A percentile compares a stretch with the other conserved stretches of the same genome.
These are phyloP conservation scores for Lathyrus tuberosus DNA, from an alignment of 306 rosid species.

Conservation along the genomic window DNA sequence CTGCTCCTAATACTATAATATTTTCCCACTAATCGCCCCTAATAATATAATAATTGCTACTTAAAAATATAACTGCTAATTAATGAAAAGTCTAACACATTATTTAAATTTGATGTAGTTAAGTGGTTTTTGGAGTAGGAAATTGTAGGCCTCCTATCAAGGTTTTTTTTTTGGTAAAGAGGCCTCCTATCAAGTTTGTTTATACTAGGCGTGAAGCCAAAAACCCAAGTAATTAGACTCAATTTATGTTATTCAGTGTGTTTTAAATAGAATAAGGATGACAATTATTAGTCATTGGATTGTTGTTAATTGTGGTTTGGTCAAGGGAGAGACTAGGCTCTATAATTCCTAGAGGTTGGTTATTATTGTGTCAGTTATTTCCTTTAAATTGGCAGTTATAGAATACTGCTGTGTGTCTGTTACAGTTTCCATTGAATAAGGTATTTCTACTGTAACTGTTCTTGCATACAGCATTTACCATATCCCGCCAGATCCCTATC, in stretches of 20 bases:
- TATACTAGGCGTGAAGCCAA: neutral
- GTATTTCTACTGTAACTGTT: neutral
- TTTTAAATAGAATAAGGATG: neutral
- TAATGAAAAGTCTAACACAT: too few relatives aligned
- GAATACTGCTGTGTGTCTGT: neutral
- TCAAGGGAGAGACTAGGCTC: neutral
- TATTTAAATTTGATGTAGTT: too few relatives aligned
- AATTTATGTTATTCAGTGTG: neutral
- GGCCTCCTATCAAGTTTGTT: neutral
- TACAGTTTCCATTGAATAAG: neutral
- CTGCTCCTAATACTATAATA: too few relatives aligned
- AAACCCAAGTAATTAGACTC: neutral
- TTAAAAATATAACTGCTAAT: too few relatives aligned
- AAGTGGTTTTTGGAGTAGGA: too few relatives aligned
- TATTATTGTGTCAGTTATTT: neutral
- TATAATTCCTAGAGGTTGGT: neutral
- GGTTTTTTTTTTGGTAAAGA: too few relatives aligned
- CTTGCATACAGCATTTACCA: neutral
- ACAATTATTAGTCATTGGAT: neutral
- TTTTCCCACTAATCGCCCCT: too few relatives aligned
- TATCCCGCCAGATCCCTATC: neutral
- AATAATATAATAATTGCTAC: too few relatives aligned
- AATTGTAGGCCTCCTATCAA: neutral
- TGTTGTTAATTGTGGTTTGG: neutral
- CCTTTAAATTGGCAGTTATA: too few relatives aligned